phyloP scores from a whole-genome alignment of 208 protist genomes.

The Wallacemonas sp. region DNA sequence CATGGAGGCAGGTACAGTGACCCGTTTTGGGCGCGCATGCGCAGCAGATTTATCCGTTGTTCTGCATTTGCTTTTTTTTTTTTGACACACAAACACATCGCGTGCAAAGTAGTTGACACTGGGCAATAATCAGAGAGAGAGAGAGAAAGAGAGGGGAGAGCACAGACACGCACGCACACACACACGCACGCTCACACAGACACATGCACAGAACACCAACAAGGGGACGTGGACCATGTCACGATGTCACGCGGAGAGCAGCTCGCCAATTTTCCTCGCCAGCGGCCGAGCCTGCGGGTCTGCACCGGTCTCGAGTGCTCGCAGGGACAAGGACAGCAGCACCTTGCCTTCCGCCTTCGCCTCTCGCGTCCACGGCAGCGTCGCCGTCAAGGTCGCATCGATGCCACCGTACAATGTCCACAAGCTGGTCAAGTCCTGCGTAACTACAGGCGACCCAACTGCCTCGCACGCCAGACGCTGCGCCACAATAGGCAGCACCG shows the following conservation, averaged over 20 bases:
- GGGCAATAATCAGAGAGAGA: too few relatives aligned
- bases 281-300: constrained; percentile 18
- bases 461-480: constrained; percentile 27
- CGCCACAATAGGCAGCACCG: constrained; percentile 18
- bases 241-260: constrained; percentile 6
- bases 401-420: constrained; percentile 17
- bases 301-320: not conserved
- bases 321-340: not conserved
- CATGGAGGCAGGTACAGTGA: too few relatives aligned
- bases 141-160: not conserved
- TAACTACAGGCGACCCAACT: constrained; percentile 17
- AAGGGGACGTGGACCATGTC: not conserved
- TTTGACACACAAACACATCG: not conserved
- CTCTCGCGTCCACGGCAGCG: not conserved
- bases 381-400: not conserved
- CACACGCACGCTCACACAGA: constrained; percentile 1
- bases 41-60: not conserved
- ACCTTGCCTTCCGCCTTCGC: not conserved
- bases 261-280: constrained; percentile 11
- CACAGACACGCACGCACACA: not conserved
- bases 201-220: not conserved
- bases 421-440: constrained; percentile 23
- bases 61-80: not conserved
- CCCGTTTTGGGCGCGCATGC: too few relatives aligned
- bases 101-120: too few relatives aligned